A percentile compares a stretch with the other conserved stretches of the same genome.
Conservation (phyloP, 2,329 filamentous ascomycete species). For the Acephala macrosclerotiorum region DNA sequence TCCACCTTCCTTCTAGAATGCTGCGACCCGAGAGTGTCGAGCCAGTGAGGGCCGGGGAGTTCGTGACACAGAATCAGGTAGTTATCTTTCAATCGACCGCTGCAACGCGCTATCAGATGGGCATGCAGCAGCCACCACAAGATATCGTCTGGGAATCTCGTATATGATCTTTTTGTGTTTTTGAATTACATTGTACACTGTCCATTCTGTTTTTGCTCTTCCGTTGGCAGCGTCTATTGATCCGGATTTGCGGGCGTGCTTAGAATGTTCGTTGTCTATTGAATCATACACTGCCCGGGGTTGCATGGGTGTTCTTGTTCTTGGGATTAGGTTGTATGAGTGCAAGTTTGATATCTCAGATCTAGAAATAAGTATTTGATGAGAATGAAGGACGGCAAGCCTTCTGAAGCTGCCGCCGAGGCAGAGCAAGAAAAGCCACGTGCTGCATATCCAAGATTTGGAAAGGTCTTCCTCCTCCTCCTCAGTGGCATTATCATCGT, state of each 20-base stretch:
- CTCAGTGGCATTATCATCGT: conserved; percentile 4
- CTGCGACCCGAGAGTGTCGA: not conserved
- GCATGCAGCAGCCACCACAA: not conserved
- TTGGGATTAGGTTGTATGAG: no score
- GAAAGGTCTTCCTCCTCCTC: conserved; percentile 11
- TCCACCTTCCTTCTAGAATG: not conserved
- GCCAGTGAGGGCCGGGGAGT: not conserved
- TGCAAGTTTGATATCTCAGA: no score
- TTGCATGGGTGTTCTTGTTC: not conserved
- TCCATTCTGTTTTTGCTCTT: not conserved
- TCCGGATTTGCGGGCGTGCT: not conserved
- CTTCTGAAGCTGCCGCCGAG: not conserved
- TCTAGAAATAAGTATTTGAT: not conserved
- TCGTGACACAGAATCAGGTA: not conserved
- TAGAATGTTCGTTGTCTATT: not conserved
- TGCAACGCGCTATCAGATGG: conserved; percentile 4
- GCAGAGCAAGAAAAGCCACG: not conserved
- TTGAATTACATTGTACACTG: not conserved
- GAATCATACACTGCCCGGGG: not conserved
- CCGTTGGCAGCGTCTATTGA: not conserved
- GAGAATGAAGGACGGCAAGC: not conserved
- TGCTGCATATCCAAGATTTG: not conserved
- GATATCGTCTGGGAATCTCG: not conserved
- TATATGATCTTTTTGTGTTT: not conserved
- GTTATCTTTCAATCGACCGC: not conserved